Evolutionary conservation across 106 monocot genomes (phyloP).

Genomic region (Dioscorea alata): DNA sequence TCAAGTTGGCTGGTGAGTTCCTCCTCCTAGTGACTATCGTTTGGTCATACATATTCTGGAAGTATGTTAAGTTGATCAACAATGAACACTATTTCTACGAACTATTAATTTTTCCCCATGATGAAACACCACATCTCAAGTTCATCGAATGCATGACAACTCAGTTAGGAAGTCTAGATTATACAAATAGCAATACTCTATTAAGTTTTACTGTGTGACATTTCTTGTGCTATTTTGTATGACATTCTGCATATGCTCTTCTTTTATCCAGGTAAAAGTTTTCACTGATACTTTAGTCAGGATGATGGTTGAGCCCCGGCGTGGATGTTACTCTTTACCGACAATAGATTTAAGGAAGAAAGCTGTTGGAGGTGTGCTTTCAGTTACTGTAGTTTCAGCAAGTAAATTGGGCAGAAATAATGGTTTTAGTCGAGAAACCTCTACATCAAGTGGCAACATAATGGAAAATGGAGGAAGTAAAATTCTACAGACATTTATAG

Average conservation of each 20-base stretch:
- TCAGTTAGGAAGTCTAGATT: too few species aligned
- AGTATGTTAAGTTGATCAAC: too few species aligned
- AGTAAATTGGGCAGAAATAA: constrained; percentile 33
- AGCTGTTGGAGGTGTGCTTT: constrained; percentile 61
- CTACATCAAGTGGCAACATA: constrained; percentile 9
- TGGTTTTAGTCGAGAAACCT: constrained; percentile 12
- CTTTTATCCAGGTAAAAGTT: constrained; percentile 61
- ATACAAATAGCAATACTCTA: too few species aligned
- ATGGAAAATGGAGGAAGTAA: constrained; percentile 14
- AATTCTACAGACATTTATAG: constrained; percentile 55
- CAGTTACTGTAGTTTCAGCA: constrained; percentile 74
- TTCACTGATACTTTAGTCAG: constrained; percentile 74
- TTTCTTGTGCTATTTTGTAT: too few species aligned
- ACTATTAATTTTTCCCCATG: too few species aligned
- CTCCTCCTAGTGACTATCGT: neutral
- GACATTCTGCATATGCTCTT: neutral
- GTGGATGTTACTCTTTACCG: constrained; percentile 78
- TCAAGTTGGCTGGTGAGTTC: constrained; percentile 80
- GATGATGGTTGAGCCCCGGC: constrained; percentile 88
- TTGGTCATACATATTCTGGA: too few species aligned
- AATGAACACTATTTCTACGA: too few species aligned
- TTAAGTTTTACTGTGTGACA: too few species aligned
- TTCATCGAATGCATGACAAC: too few species aligned
- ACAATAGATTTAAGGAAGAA: constrained; percentile 55
- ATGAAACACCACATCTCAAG: too few species aligned